These are phyloP conservation scores for Phytophthora podocarpi DNA, from an alignment of 352 stramenopile genomes.

Conservation along the genomic window DNA sequence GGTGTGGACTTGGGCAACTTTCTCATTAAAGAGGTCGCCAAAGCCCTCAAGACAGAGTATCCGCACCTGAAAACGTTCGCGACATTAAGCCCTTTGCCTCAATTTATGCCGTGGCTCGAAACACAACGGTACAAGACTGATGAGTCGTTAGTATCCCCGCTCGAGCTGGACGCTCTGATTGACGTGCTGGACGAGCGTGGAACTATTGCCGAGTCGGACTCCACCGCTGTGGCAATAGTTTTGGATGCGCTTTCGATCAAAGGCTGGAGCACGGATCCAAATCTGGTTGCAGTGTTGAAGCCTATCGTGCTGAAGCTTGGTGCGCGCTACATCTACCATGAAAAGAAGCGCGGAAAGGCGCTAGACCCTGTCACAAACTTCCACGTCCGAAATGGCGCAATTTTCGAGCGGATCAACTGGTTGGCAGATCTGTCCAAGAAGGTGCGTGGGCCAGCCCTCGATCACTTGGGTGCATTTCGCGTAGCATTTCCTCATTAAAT, in stretches of 20 bases:
- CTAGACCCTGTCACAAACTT: conserved; percentile 88
- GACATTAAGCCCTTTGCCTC: conserved; percentile 95
- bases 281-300: conserved; percentile 50
- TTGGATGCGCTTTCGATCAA: conserved; percentile 48
- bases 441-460: conserved; percentile 35
- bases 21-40: conserved; percentile 95
- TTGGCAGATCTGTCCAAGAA: conserved; percentile 77
- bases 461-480: not conserved
- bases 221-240: conserved; percentile 37
- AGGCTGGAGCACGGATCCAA: conserved; percentile 53
- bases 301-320: conserved; percentile 73
- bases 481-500: not conserved
- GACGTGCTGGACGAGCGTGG: conserved; percentile 31
- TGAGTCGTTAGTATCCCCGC: conserved; percentile 36
- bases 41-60: conserved; percentile 72
- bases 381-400: conserved; percentile 84
- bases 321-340: conserved; percentile 71
- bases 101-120: conserved; percentile 93
- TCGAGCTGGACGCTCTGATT: conserved; percentile 37
- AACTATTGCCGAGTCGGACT: not conserved
- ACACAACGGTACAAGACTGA: conserved; percentile 65
- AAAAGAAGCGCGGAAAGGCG: conserved; percentile 86
- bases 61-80: conserved; percentile 87
- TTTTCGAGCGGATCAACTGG: conserved; percentile 89
- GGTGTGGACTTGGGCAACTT: conserved; percentile 96